These are phyloP conservation scores for Pseudocercospora eumusae DNA, from an alignment of 2,329 filamentous ascomycete genomes.

Conservation along the genomic window DNA sequence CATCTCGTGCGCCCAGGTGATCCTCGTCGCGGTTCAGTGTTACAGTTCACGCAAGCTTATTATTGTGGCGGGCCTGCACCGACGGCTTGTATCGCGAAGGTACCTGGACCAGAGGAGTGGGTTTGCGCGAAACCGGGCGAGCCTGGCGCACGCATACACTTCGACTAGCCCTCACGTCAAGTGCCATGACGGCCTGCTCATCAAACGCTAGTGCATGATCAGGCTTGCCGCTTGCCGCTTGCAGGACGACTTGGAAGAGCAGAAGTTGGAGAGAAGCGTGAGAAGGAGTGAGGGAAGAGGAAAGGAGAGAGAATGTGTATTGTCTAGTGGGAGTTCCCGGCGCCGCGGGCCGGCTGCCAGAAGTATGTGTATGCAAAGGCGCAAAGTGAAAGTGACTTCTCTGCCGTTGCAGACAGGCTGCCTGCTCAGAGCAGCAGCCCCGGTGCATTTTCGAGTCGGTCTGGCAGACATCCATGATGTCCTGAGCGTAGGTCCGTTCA, in stretches of 20 bases:
- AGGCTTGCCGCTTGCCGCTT: too few relatives aligned
- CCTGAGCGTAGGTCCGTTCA: conserved; percentile 17
- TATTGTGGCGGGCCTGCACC: not conserved
- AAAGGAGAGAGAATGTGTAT: too few relatives aligned
- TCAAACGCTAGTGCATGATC: conserved; percentile 19
- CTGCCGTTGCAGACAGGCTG: conserved; percentile 13
- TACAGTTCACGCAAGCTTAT: conserved; percentile 9
- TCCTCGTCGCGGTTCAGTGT: conserved; percentile 5
- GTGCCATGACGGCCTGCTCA: not conserved
- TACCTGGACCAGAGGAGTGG: conserved; percentile 23
- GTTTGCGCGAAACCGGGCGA: conserved; percentile 11
- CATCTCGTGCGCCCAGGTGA: conserved; percentile 1
- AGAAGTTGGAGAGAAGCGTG: too few relatives aligned
- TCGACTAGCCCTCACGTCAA: conserved; percentile 3
- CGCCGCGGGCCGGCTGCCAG: conserved; percentile 20
- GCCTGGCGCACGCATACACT: not conserved
- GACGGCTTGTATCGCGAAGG: conserved; percentile 6
- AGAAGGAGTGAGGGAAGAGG: too few relatives aligned
- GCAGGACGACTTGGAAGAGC: too few relatives aligned
- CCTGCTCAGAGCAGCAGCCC: not conserved
- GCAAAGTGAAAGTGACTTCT: conserved; percentile 14
- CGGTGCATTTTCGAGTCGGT: conserved; percentile 17
- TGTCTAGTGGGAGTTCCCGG: too few relatives aligned
- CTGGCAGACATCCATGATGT: conserved; percentile 16
- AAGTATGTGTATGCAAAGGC: too few relatives aligned